Base-by-base conservation (phyloP, 352 stramenopile genomes). In the Saprolegnia parasitica region DNA sequence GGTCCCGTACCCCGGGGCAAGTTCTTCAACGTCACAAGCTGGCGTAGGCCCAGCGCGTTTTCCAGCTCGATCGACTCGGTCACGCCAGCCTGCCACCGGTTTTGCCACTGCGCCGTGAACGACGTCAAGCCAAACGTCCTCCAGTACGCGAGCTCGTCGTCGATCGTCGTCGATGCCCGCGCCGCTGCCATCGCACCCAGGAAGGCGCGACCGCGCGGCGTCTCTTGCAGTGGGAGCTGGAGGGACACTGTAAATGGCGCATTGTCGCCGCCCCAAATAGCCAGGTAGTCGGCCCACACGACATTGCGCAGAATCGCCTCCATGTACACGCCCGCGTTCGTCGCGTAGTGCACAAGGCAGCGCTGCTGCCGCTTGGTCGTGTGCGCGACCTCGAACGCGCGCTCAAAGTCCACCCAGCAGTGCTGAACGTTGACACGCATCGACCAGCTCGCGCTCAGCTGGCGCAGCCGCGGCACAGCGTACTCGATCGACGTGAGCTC, bases 321-420 rank as follows among this genome's bases (percentile, higher is more conserved):
- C 63, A 70, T 50, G 42, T 63, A 70, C 35, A 70, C 42, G 35
- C 16, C 63, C 20, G 50, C 63, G 37, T 61, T 70, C 29, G 13
- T 16, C 3, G 23, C 11, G 20, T 49, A 52, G 32, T 35, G 15
- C 9, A 1, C 18, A 4, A 35, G 5, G 23, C 63, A 70, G 11
- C 63, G 45, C 37, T 15, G 15, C 29, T 70, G 63, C 6, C 63
- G 63, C 15, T 15, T 39, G 20, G 49, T 8, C 9, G 63, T 70
- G 37, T 70, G 63, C 1, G 63, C 63, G n/a, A 70, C 45, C 61
- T 70, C 63, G 50, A 60, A 70, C n/a, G 15, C 9, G 24, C 50
- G 63, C 20, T 46, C 26, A 20, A 70, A 70, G 35, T 70, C 63
- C 1, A 70, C 63, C 63, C 63, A 70, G 32, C 63, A 70, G 26